Evolutionary conservation across 768 basidiomycete genomes (phyloP), one percentile per base, ranked within the genome.

Genomic region (Lentinus brumalis): DNA sequence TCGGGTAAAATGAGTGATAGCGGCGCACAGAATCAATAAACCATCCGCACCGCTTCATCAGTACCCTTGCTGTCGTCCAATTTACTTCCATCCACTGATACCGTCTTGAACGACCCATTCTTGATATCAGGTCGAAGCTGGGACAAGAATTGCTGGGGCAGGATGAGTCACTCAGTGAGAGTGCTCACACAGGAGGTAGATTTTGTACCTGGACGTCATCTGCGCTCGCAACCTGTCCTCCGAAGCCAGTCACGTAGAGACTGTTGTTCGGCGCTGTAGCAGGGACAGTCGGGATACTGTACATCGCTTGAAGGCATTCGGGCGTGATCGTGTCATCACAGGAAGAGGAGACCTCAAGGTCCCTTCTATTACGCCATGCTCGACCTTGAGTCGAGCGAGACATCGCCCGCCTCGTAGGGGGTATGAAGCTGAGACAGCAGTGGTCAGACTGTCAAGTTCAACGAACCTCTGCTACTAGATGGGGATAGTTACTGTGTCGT

Each of bases 31-130:
- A 18, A 69, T 70, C 8, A 70, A 66, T 11, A 72, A 42, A 66
- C 72, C 73, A 42, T 52, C 65, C 61, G 84, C 78, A 12, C 52
- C 59, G 88, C 88, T 69, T 91, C 90, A 41, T 67, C 56, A 87
- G 87, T 26, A 86, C 83, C 29, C 73, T 67, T 0, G 70, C 41
- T 35, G 11, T 6, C 67, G 11, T 62, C 38, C 59, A 67, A 61
- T 16, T n/a, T 18, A 18, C 69, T 69, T 5, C 69, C 69, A 41
- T 70, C 67, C 5, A 71, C 39, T 31, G 66, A 59, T 46, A 67
- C 53, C 5, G 65, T 15, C 6, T 55, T 39, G 57, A 70, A 71
- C 3, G 59, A 35, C 7, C 11, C 58, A 16, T 62, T 61, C 6
- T 35, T 8, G 29, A 70, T 40, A 42, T 68, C 67, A 0, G 70